Evolutionary conservation across 495 filamentous ascomycete species (phyloP).

Genomic region (Hyaloscypha bicolor): DNA sequence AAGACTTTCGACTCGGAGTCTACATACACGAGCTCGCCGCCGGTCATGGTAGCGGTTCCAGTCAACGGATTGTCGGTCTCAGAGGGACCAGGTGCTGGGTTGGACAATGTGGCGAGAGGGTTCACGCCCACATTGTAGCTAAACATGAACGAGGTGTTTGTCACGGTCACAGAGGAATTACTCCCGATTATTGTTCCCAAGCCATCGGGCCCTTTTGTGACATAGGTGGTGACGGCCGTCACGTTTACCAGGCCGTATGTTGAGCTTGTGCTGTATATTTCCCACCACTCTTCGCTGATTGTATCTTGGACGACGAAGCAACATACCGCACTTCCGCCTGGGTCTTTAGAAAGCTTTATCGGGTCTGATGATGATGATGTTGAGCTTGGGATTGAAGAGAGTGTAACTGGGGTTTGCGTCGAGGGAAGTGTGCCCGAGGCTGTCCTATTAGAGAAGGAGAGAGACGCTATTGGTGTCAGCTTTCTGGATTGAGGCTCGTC

Average conservation of each 20-base stretch:
- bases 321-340: constrained; percentile 1
- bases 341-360: no score
- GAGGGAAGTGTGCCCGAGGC: no score
- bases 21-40: constrained; percentile 22
- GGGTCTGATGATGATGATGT: no score
- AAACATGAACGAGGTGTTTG: constrained; percentile 1
- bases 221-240: constrained; percentile 7
- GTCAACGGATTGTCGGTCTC: not conserved
- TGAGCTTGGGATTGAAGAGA: no score
- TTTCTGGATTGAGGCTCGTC: no score
- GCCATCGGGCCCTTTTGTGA: not conserved
- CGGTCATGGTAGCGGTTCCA: constrained; percentile 21
- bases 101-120: constrained; percentile 13
- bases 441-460: no score
- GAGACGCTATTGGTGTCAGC: no score
- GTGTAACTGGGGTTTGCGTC: no score
- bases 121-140: not conserved
- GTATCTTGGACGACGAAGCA: constrained; percentile 26
- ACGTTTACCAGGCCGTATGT: not conserved
- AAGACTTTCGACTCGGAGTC: not conserved
- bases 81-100: constrained; percentile 4
- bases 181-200: no score
- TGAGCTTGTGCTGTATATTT: not conserved
- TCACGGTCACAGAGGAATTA: no score
- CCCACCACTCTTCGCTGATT: constrained; percentile 22